A percentile compares a stretch with the other conserved stretches of the same genome.
phyloP scores from a whole-genome alignment of 2,329 filamentous ascomycete genomes.

The Penicillium glabrum region DNA sequence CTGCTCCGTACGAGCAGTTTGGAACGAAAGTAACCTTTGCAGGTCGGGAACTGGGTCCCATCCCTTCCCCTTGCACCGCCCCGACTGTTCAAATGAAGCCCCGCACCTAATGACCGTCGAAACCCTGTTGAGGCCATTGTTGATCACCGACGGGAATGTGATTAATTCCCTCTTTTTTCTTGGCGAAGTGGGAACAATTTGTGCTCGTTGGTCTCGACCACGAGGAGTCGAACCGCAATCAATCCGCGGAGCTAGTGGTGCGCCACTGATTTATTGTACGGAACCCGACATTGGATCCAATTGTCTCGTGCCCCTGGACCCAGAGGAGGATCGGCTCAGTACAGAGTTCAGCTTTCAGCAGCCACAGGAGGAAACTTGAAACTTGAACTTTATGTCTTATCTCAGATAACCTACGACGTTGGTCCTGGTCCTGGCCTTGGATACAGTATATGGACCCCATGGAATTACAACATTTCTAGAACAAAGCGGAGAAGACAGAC shows the following conservation, averaged over 20 bases:
- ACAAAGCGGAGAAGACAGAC: neutral
- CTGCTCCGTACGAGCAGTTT: neutral
- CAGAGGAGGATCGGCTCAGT: slow-evolving; percentile 1
- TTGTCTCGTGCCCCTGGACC: slow-evolving; percentile 1
- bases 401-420: too few species aligned
- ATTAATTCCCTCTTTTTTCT: neutral
- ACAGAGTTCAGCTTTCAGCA: neutral
- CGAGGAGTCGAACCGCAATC: slow-evolving; percentile 11
- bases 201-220: slow-evolving; percentile 12
- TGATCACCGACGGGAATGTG: neutral
- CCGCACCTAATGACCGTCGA: neutral
- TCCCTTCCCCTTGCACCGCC: neutral
- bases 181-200: slow-evolving; percentile 3
- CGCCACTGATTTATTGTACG: neutral
- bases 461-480: neutral
- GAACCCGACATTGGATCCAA: neutral
- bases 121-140: neutral
- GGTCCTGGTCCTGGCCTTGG: too few species aligned
- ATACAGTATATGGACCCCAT: too few species aligned
- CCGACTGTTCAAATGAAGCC: neutral
- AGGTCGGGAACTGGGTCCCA: neutral
- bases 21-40: too few species aligned
- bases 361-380: neutral
- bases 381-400: neutral
- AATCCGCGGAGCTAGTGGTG: slow-evolving; percentile 9